Percentiles rank a stretch among this genome's conserved stretches.
These are phyloP conservation scores for Immersiella caudata DNA, from an alignment of 495 filamentous ascomycete species.

Conservation along the genomic window DNA sequence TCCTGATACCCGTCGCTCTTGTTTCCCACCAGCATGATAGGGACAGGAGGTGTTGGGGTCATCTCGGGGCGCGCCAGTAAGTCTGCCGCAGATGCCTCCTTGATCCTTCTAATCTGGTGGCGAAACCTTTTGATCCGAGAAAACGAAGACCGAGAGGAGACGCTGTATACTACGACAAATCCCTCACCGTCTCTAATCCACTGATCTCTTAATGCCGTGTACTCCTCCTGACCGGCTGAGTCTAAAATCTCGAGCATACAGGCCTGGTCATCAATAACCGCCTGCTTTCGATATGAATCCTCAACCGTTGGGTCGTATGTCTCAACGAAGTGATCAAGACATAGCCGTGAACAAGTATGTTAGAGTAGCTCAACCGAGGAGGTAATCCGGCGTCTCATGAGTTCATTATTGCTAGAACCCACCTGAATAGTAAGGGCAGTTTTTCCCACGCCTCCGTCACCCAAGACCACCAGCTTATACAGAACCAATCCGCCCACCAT, in stretches of 20 bases:
- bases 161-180: conserved; percentile 96
- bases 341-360: conserved; percentile 49
- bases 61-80: too few relatives aligned
- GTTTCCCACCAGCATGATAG: conserved; percentile 98
- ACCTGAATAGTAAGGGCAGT: conserved; percentile 92
- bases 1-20: conserved; percentile 96
- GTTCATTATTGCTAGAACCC: background rate
- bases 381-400: background rate
- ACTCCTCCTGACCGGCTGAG: conserved; percentile 99
- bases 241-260: conserved; percentile 99
- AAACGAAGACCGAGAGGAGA: conserved; percentile 94
- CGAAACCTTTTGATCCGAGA: conserved; percentile 91
- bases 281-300: conserved; percentile 96
- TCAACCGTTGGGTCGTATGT: conserved; percentile 97
- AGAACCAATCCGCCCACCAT: conserved; percentile 90
- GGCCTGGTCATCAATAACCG: conserved; percentile 91
- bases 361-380: background rate
- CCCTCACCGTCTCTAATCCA: conserved; percentile 98
- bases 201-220: conserved; percentile 93
- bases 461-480: conserved; percentile 97
- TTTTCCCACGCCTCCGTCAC: conserved; percentile 78
- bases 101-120: conserved; percentile 93
- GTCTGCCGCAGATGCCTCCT: conserved; percentile 57
- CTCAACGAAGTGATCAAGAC: conserved; percentile 63
- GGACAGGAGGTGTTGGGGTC: conserved; percentile 64